These are phyloP conservation scores for Przewalskia tangutica DNA, from an alignment of 257 asterid species.

Conservation along the genomic window DNA sequence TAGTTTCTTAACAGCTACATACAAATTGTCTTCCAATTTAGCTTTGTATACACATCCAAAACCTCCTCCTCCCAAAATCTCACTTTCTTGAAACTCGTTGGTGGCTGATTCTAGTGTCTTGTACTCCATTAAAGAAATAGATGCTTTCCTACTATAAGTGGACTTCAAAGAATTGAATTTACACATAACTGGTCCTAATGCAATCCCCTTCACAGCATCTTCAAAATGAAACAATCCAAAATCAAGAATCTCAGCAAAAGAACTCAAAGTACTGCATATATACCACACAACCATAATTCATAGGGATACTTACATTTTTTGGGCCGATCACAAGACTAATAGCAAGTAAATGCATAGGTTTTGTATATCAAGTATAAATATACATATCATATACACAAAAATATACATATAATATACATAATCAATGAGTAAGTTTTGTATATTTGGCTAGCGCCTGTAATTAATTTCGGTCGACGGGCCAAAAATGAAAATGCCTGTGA, in stretches of 20 bases:
- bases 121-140: slow-evolving; percentile 38
- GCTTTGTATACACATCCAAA: slow-evolving; percentile 67
- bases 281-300: background rate
- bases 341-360: no score
- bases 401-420: no score
- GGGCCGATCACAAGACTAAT: no score
- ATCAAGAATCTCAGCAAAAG: background rate
- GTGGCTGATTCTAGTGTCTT: slow-evolving; percentile 50
- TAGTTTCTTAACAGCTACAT: slow-evolving; percentile 61
- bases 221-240: background rate
- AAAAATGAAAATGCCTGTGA: no score
- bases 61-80: slow-evolving; percentile 58
- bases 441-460: no score
- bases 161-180: slow-evolving; percentile 17
- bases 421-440: no score
- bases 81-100: slow-evolving; percentile 32
- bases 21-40: slow-evolving; percentile 32
- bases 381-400: no score
- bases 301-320: no score
- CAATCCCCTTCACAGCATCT: slow-evolving; percentile 23
- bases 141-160: slow-evolving; percentile 11
- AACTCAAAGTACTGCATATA: background rate
- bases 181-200: no score
- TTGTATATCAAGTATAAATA: no score
- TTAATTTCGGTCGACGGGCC: no score